Evolutionary conservation across 768 basidiomycete genomes (phyloP).

Genomic region (Filobasidium floriforme): DNA sequence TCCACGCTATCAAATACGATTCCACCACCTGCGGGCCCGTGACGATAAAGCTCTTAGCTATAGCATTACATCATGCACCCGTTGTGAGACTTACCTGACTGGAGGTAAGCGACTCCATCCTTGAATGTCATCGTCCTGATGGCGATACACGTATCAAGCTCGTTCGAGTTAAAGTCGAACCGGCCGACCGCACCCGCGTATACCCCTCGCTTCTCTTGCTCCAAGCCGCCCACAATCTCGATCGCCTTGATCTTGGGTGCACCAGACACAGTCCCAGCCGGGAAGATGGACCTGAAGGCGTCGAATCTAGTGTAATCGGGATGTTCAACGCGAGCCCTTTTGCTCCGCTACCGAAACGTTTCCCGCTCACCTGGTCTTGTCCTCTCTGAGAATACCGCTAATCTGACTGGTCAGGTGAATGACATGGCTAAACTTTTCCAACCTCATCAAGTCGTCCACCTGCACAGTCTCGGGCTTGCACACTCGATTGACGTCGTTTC

Average conservation of each 20-base stretch:
- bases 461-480: conserved; percentile 92
- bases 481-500: conserved; percentile 97
- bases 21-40: conserved; percentile 63
- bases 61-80: not conserved
- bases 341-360: not conserved
- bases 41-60: not conserved
- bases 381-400: conserved; percentile 73
- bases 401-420: conserved; percentile 95
- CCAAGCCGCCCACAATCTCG: conserved; percentile 77
- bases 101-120: conserved; percentile 73
- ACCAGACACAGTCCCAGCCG: conserved; percentile 95
- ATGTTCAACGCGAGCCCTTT: not conserved
- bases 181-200: conserved; percentile 98
- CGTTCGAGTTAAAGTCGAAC: conserved; percentile 78
- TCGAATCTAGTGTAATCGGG: conserved; percentile 62
- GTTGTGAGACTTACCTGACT: conserved; percentile 52
- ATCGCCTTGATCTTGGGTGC: conserved; percentile 99
- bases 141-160: conserved; percentile 97
- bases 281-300: conserved; percentile 97
- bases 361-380: conserved; percentile 62
- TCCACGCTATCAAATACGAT: conserved; percentile 96
- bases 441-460: conserved; percentile 84
- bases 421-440: conserved; percentile 96
- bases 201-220: conserved; percentile 81
- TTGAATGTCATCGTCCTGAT: conserved; percentile 98